Evolutionary conservation across 768 basidiomycete genomes (phyloP).

Genomic region (Kwoniella botswanensis): DNA sequence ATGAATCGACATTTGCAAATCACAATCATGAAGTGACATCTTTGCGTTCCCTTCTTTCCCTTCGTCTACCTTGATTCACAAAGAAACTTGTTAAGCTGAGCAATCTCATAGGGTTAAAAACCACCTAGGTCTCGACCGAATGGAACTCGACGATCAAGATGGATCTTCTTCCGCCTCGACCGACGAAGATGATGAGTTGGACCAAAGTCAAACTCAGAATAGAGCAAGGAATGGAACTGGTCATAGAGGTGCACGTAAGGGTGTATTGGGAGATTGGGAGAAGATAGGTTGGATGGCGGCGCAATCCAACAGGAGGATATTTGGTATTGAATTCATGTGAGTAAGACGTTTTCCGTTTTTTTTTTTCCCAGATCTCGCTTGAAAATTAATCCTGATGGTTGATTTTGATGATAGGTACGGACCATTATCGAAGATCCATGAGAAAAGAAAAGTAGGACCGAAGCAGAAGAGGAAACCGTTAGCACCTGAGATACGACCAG

Average conservation of each 20-base stretch:
- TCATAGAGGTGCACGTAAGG: slow-evolving; percentile 58
- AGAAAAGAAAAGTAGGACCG: slow-evolving; percentile 68
- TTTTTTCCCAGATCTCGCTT: too few species aligned
- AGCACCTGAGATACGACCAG: slow-evolving; percentile 69
- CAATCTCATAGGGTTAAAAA: slow-evolving; percentile 34
- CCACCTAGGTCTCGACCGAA: slow-evolving; percentile 37
- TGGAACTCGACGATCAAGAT: slow-evolving; percentile 46
- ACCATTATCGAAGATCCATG: slow-evolving; percentile 83
- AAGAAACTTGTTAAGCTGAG: neutral
- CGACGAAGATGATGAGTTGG: slow-evolving; percentile 61
- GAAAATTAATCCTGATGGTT: too few species aligned
- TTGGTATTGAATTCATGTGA: slow-evolving; percentile 87
- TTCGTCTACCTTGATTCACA: too few species aligned
- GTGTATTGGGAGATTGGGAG: slow-evolving; percentile 70
- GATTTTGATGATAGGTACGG: slow-evolving; percentile 70
- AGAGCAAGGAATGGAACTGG: slow-evolving; percentile 54
- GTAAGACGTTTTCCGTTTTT: slow-evolving; percentile 38
- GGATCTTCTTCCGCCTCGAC: slow-evolving; percentile 44
- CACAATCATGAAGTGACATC: too few species aligned
- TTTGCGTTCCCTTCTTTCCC: too few species aligned
- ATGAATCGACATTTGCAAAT: too few species aligned
- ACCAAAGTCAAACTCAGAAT: slow-evolving; percentile 46
- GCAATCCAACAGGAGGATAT: slow-evolving; percentile 76
- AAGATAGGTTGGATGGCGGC: slow-evolving; percentile 82
- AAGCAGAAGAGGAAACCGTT: slow-evolving; percentile 76